phyloP scores from a whole-genome alignment of 495 filamentous ascomycete genomes.

The Penicillium paradoxum region DNA sequence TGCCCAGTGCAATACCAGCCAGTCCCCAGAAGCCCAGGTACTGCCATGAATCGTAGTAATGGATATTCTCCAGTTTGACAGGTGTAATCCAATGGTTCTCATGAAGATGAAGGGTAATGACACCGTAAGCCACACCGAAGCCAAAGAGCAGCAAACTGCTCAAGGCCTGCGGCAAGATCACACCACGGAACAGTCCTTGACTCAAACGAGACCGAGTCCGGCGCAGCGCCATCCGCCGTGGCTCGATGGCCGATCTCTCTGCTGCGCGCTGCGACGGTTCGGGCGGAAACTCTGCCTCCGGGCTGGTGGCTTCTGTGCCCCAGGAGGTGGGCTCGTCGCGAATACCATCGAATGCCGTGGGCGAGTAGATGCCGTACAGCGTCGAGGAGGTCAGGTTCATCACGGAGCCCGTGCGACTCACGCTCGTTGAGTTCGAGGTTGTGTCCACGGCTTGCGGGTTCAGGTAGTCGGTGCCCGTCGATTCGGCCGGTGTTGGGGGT shows the following conservation, averaged over 20 bases:
- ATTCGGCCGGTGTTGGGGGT: conserved; percentile 43
- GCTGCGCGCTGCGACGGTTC: conserved; percentile 24
- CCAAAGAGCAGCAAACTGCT: conserved; percentile 67
- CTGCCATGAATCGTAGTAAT: conserved; percentile 54
- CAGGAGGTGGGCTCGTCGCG: conserved; percentile 57
- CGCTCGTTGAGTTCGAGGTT: conserved; percentile 25
- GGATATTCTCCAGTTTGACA: conserved; percentile 55
- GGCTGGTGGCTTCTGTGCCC: conserved; percentile 68
- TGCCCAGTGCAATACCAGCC: conserved; percentile 70
- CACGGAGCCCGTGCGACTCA: conserved; percentile 66
- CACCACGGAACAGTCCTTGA: conserved; percentile 41
- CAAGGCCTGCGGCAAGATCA: conserved; percentile 43
- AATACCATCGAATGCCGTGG: conserved; percentile 50
- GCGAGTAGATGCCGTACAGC: conserved; percentile 84
- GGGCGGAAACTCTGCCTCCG: conserved; percentile 29
- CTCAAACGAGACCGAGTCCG: conserved; percentile 36
- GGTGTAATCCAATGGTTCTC: conserved; percentile 61
- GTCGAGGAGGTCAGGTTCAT: conserved; percentile 87
- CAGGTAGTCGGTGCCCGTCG: conserved; percentile 30
- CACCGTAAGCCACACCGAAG: conserved; percentile 78
- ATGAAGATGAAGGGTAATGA: conserved; percentile 79
- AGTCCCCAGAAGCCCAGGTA: conserved; percentile 79
- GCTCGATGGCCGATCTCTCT: conserved; percentile 22
- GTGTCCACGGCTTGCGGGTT: conserved; percentile 25
- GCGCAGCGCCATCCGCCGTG: conserved; percentile 29